Evolutionary conservation across 2,329 filamentous ascomycete genomes (phyloP), one percentile per base, ranked within the genome.

Genomic region (Aspergillus pseudoterreus): DNA sequence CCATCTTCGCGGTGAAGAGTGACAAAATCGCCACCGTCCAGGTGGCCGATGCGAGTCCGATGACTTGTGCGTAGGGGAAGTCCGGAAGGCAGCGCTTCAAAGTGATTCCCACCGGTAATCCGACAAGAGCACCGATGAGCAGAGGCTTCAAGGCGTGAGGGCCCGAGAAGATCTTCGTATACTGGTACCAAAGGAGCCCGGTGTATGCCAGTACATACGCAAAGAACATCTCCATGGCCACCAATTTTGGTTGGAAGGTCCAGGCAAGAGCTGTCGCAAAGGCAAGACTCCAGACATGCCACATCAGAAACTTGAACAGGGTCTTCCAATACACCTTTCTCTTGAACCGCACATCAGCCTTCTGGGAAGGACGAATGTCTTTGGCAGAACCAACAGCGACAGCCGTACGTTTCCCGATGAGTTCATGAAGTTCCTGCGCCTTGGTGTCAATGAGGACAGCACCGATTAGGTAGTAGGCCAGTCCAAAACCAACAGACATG

Each of bases 391-490:
- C 68, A 36, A 79, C 73, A 2, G 71, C 70, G 5, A 69, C 58
- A 10, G 73, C 70, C 2, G 69, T 64, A 53, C 74, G 66, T 22
- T 72, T 68, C 46, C 77, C 73, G 3, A 76, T 72, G 2, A 72
- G 59, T 11, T 70, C 72, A 53, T 78, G 74, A 1, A 82, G 68
- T 53, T 78, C 74, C 48, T 78, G 75, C 17, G 78, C 78, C 52
- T 81, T 80, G 55, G 76, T 75, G 56, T 83, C 80, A 22, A 83
- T 77, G 19, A 80, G 68, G 1, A 82, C 78, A 11, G 80, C 80
- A 22, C 80, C 79, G 21, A 82, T 73, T 15, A 82, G 68, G 56
- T 82, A 83, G 61, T 82, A 83, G 0, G 77, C 77, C 32, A 83
- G 68, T n/a, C 78, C 76, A 55, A 82, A 81, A 1, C 80, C 80